Base-by-base conservation (phyloP, 495 filamentous ascomycete species). In the Penicillium samsonianum region DNA sequence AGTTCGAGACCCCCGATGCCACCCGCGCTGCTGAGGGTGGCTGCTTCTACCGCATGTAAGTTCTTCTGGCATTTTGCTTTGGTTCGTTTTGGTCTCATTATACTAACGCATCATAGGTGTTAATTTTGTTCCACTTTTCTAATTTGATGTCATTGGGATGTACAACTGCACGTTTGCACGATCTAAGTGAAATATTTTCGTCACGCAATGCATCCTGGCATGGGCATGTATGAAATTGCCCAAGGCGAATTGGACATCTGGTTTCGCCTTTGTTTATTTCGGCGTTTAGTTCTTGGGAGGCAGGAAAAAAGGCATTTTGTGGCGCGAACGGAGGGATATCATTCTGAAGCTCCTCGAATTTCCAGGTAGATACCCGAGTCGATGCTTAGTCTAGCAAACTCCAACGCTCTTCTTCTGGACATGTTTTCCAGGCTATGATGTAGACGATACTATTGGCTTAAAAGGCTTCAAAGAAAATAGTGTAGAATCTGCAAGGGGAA, bases 1-100 rank as follows among this genome's bases (percentile, higher is more conserved):
- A 82, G 60, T 80, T 96, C 31, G 84, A 90, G 57, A 90, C 90
- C 12, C 70, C 82, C 12, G 92, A 97, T 70, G 75, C 75, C 16
- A 86, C 75, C 28, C 81, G 93, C 57, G 68, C 71, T 51, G 88
- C 87, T 5, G 73, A 84, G 62, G 93, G 92, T 47, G 73, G 71
- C 60, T 90, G 89, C 65, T 79, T 84, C 58, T 98, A 96, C 79
- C 92, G 87, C 79, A 98, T 98, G 94, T 98, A 65, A 71, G 77
- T 64, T 22, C 28, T 25, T 14, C 28, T 25, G 45, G 7, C 28
- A 5, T 45, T n/a, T 49, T 33, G 30, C 9, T 28, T 33, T 16
- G 23, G 9, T 4, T 19, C 28, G 9, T 16, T 14, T 47, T 10
- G 19, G 16, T 38, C 25, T 14, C 20, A 12, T 35, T 14, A 48